Percentiles rank a stretch among this genome's conserved stretches.
phyloP scores from a whole-genome alignment of 2,329 filamentous ascomycete genomes.

The Fusarium haematococcum region DNA sequence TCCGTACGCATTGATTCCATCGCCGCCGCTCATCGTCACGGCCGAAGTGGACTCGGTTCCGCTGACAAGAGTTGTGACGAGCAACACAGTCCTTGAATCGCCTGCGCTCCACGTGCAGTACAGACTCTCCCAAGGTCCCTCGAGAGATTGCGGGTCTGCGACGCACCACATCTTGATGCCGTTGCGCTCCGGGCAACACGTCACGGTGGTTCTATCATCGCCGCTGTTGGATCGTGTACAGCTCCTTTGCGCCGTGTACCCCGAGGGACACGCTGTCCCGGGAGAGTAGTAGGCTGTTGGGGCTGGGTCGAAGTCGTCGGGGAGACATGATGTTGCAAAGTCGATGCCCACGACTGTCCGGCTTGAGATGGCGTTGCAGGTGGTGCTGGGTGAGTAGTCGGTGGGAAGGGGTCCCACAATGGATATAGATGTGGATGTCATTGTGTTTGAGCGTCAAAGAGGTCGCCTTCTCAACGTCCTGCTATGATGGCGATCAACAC shows the following conservation, averaged over 20 bases:
- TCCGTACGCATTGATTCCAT: slow-evolving; percentile 50
- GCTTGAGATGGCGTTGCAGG: slow-evolving; percentile 30
- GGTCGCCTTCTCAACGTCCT: background rate
- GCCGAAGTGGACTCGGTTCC: slow-evolving; percentile 38
- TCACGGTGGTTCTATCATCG: slow-evolving; percentile 48
- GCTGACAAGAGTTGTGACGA: slow-evolving; percentile 41
- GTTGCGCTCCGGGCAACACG: slow-evolving; percentile 49
- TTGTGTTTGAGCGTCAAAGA: background rate
- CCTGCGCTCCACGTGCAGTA: slow-evolving; percentile 52
- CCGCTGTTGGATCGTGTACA: slow-evolving; percentile 45
- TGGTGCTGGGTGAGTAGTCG: slow-evolving; percentile 1
- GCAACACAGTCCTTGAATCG: slow-evolving; percentile 32
- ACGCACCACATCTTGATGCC: slow-evolving; percentile 47
- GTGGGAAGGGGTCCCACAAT: slow-evolving; percentile 34
- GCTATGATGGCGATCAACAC: background rate
- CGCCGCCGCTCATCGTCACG: slow-evolving; percentile 35
- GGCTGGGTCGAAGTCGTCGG: slow-evolving; percentile 42
- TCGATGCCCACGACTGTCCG: slow-evolving; percentile 39
- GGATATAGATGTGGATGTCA: slow-evolving; percentile 13
- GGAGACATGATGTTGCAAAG: slow-evolving; percentile 44
- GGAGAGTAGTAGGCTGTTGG: slow-evolving; percentile 47
- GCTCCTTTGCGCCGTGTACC: slow-evolving; percentile 42
- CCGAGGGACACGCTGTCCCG: slow-evolving; percentile 47
- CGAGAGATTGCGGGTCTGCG: slow-evolving; percentile 37
- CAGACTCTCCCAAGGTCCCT: slow-evolving; percentile 39